Base-by-base conservation (phyloP, 352 stramenopile species). In the Phytophthora pinifolia region DNA sequence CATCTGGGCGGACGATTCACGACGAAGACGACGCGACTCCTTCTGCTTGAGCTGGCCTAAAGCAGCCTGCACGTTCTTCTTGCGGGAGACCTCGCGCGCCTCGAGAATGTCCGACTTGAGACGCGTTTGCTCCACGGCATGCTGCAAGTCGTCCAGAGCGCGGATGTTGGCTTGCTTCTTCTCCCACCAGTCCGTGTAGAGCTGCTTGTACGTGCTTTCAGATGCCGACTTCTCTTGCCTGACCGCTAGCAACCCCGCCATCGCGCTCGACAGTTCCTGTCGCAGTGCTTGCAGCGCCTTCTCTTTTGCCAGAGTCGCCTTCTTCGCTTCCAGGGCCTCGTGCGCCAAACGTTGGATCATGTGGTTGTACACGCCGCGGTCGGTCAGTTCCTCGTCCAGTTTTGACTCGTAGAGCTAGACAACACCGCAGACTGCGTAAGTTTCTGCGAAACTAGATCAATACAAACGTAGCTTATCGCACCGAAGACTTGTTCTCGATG, bases 101-200 rank as follows among this genome's bases (percentile, higher is more conserved):
- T 92, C 80, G 8, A 90, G 54, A 52, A 92, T 85, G 8, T 90
- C 83, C 30, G 74, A 79, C 64, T 91, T 81, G 15, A 90, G 66
- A 25, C 74, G 72, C 6, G 79, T 92, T 34, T 87, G 82, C 33
- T 88, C 79, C 20, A 92, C 80, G 1, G 83, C 83, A 36, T 88
- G 74, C 47, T 88, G 74, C 65, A 90, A 76, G 45, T 90, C 83
- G 22, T 89, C 83, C 15, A 90, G 59, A 8, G 78, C 83, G 15
- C 72, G 83, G 13, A 83, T 69, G 46, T 83, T 92, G 54, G 80
- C 76, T 29, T 92, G 79, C 48, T 87, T 88, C 38, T 75, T 73
- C 43, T 92, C 78, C 72, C 69, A 85, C 67, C 81, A 88, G 4
- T 77, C 65, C 25, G 83, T 62, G 47, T 87, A 84, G 14, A 88